Percentiles rank a stretch among this genome's conserved stretches.
Evolutionary conservation across 2,329 filamentous ascomycete species (phyloP).

Genomic region (Alternaria alternata): DNA sequence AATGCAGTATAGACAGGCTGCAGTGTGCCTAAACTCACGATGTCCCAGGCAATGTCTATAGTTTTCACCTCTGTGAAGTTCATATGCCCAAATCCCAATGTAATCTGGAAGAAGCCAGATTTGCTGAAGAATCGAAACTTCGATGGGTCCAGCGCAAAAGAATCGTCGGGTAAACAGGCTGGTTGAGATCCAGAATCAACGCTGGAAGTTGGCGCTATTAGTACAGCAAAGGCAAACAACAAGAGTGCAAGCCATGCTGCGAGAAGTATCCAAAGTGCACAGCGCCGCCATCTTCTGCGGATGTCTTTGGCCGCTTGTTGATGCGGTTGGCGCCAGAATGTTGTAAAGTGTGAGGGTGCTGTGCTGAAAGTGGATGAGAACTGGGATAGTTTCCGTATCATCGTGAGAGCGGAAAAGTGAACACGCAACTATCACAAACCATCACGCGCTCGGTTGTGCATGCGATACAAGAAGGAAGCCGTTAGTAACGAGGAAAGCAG

Average conservation of each 20-base stretch:
- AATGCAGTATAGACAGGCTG: background rate
- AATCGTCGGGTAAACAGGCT: constrained; percentile 21
- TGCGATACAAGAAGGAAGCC: background rate
- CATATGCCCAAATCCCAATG: constrained; percentile 19
- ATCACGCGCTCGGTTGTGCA: background rate
- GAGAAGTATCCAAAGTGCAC: constrained; percentile 3
- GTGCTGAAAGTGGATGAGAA: background rate
- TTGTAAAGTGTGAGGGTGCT: background rate
- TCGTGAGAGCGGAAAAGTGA: background rate
- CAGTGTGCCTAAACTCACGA: constrained; percentile 19
- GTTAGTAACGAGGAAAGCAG: background rate
- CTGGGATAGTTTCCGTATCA: background rate
- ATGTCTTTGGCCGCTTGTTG: constrained; percentile 12
- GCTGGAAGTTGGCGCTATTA: background rate
- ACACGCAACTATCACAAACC: background rate
- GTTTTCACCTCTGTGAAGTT: constrained; percentile 28
- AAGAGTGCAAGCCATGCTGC: background rate
- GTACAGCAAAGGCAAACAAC: background rate
- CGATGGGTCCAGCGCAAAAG: constrained; percentile 9
- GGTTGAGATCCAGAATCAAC: background rate
- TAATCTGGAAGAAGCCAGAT: constrained; percentile 34
- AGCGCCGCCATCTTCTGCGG: constrained; percentile 1
- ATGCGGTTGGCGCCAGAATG: background rate
- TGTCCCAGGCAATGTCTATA: constrained; percentile 34
- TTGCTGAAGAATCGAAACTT: constrained; percentile 16